Evolutionary conservation across 768 basidiomycete species (phyloP), one percentile per base, ranked within the genome.

Genomic region (Tephrocybe sp.): DNA sequence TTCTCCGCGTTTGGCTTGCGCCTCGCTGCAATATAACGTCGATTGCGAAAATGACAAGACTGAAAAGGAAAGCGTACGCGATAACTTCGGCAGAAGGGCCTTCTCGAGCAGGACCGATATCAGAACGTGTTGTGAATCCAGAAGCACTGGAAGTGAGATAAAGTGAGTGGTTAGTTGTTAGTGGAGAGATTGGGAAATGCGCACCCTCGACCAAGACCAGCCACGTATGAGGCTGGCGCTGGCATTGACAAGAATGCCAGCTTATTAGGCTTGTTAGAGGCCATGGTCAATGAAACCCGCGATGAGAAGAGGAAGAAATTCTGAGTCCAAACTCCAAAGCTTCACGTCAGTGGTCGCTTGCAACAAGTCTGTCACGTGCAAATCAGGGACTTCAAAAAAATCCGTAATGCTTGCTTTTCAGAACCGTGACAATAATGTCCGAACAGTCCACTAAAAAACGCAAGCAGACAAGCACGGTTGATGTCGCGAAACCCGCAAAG

Each of bases 61-160:
- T 42, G 3, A 27, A 23, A 16, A 25, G n/a, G 12, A 15, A 13
- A 13, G 79, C 88, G 42, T 58, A 91, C 86, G 91, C 94, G 42
- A 95, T 76, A 0, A 85, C 84, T 69, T 94, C 93, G 25, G 92
- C 94, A 15, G 90, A 91, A 0, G 94, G 93, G 0, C 92, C 93
- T 62, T 97, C 94, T 65, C 97, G 76, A 7, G 97, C 97, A 29
- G 97, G 97, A 63, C 97, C 97, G 51, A 99, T 98, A 83, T 98
- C 97, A 34, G 93, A 95, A 41, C 94, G 88, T 5, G 95, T 98
- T 0, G 95, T 98, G 70, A 97, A 98, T 50, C 94, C 94, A 39
- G 94, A 95, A 42, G 94, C 94, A 70, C 92, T 94, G 55, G 61
- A 47, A 49, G 31, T 45, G 36, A 6, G 18, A 13, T 22, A 42